Evolutionary conservation across 225 moss, liverwort and hornwort species (phyloP), one percentile per base, ranked within the genome.

Genomic region (Thuidium tamariscinum): DNA sequence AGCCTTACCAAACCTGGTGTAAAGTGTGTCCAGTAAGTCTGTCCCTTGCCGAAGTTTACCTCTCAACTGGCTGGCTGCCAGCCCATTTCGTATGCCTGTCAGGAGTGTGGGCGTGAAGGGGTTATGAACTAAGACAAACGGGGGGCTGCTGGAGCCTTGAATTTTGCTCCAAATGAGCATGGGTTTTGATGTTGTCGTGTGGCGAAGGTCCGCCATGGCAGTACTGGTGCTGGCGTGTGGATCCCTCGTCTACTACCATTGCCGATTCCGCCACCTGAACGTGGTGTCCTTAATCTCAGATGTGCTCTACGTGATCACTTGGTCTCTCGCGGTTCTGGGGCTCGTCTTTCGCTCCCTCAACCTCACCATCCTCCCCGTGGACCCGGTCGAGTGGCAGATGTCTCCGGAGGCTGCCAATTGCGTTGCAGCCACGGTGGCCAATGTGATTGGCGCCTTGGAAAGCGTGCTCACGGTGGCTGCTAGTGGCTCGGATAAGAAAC

Each of bases 401-500:
- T 96, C 95, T 7, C 57, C 92, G 11, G 97, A 95, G 62, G 86
- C 89, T 64, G 97, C 96, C 12, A 94, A 93, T 60, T 90, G 90
- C 64, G 59, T 97, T 32, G 97, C 94, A 49, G 98, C 96, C 42
- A 92, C 93, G 52, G 82, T 96, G 69, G 98, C 96, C 52, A 97
- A 99, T 83, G 94, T 88, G 30, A 44, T 96, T 90, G 98, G 98
- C 62, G 97, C 98, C 56, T 83, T 97, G 63, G 97, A 99, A 81
- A 93, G 97, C 81, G 98, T 99, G 77, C 86, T 99, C 70, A 89
- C 95, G 68, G 96, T 97, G 67, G 98, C 98, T 79, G 98, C 98
- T 17, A 95, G 94, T 75, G 98, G 98, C 52, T 91, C 95, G 11
- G 98, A 99, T 66, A 93, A 83, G 81, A 99, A 99, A 76, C 88